These are phyloP conservation scores for Zymoseptoria brevis DNA, from an alignment of 2,329 filamentous ascomycete genomes.

Conservation along the genomic window DNA sequence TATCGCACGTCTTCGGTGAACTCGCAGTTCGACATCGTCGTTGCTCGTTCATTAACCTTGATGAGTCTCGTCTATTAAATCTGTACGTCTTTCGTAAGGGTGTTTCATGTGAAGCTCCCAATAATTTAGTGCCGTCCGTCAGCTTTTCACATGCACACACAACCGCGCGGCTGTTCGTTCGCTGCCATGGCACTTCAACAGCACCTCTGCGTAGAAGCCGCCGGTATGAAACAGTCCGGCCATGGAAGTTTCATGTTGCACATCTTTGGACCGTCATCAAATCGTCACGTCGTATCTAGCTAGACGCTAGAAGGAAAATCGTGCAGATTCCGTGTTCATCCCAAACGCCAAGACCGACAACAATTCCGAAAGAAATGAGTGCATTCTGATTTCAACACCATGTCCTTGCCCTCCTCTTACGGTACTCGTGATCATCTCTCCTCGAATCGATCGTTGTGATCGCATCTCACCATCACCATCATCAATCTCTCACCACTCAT, in stretches of 20 bases:
- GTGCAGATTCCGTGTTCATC: background rate
- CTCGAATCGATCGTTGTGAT: background rate
- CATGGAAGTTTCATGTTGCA: background rate
- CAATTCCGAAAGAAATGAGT: background rate
- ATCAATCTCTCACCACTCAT: background rate
- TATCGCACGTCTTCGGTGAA: background rate
- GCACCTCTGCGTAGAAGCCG: background rate
- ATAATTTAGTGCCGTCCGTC: background rate
- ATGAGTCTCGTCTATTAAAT: no score
- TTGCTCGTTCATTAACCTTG: no score
- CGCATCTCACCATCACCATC: background rate
- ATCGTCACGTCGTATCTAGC: background rate
- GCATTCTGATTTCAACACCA: background rate
- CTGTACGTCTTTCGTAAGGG: no score
- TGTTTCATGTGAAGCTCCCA: background rate
- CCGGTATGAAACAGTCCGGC: background rate
- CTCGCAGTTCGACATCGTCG: no score
- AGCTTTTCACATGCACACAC: background rate
- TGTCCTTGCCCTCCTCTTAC: background rate
- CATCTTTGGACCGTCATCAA: background rate
- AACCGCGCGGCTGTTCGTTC: background rate
- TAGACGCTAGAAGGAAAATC: background rate
- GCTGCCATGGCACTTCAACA: background rate
- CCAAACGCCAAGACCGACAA: background rate
- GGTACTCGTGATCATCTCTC: background rate